Conservation (phyloP, 2,329 filamentous ascomycete species). For the Chlorencoelia australis region DNA sequence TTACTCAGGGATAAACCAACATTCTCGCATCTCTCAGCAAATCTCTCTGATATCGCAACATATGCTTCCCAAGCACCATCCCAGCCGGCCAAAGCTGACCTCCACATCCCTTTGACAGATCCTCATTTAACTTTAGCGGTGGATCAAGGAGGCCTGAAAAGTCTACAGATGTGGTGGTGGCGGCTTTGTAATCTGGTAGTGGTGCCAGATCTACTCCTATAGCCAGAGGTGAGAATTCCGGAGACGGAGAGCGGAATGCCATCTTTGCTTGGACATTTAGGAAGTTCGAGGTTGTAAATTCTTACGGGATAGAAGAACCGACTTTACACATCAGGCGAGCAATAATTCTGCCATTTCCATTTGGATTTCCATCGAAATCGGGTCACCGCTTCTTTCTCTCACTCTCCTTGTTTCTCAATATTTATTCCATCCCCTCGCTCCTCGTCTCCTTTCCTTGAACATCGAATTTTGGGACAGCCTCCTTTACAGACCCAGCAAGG, state of each 20-base stretch:
- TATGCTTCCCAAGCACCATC: constrained; percentile 76
- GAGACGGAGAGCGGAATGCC: constrained; percentile 22
- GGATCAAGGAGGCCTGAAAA: constrained; percentile 66
- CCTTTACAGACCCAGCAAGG: no score
- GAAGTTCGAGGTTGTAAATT: background rate
- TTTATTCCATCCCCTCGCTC: no score
- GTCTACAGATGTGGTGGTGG: constrained; percentile 41
- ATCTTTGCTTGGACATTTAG: constrained; percentile 11
- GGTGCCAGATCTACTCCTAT: constrained; percentile 48
- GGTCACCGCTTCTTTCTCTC: no score
- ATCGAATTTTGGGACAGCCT: no score
- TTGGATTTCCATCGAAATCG: no score
- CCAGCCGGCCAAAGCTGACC: constrained; percentile 93
- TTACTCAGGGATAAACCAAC: constrained; percentile 34
- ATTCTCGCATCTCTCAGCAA: constrained; percentile 58
- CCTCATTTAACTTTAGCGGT: constrained; percentile 71
- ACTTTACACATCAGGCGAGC: no score
- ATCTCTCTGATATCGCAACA: constrained; percentile 64
- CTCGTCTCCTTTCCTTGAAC: no score
- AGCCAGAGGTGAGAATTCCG: constrained; percentile 25
- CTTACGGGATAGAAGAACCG: no score
- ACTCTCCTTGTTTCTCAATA: background rate
- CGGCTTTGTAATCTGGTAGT: constrained; percentile 47
- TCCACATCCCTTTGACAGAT: constrained; percentile 79
- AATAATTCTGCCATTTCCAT: no score